Evolutionary conservation across 73 alveolate genomes (phyloP).

Genomic region (Paramecium pentaurelia): DNA sequence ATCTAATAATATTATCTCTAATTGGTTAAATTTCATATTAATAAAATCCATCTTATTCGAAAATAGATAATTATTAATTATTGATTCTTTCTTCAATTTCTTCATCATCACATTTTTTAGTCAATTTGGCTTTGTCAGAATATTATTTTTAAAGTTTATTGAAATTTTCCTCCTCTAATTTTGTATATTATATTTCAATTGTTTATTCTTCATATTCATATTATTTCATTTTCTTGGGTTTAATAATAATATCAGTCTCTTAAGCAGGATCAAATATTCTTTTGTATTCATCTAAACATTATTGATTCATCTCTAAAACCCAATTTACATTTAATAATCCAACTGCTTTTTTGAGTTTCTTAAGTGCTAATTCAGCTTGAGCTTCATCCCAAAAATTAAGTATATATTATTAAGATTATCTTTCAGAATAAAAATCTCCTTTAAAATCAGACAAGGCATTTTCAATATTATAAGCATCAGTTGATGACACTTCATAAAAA

Average conservation of each 20-base stretch:
- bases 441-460: constrained; percentile 13
- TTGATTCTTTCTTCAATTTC: constrained; percentile 54
- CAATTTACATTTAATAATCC: constrained; percentile 26
- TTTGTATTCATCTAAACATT: constrained; percentile 43
- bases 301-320: constrained; percentile 45
- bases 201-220: constrained; percentile 33
- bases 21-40: constrained; percentile 28
- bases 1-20: constrained; percentile 10
- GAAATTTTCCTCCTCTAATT: neutral
- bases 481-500: neutral
- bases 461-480: neutral
- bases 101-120: constrained; percentile 46
- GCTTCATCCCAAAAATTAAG: constrained; percentile 57
- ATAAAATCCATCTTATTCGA: constrained; percentile 54
- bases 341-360: constrained; percentile 38
- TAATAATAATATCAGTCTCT: neutral
- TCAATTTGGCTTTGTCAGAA: constrained; percentile 19
- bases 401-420: neutral
- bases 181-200: neutral
- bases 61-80: neutral
- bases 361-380: constrained; percentile 49
- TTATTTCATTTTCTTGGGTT: neutral
- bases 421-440: constrained; percentile 46
- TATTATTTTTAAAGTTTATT: neutral
- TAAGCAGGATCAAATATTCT: neutral